phyloP scores from a whole-genome alignment of 441 rosid species.

The Raphanus hybrid region DNA sequence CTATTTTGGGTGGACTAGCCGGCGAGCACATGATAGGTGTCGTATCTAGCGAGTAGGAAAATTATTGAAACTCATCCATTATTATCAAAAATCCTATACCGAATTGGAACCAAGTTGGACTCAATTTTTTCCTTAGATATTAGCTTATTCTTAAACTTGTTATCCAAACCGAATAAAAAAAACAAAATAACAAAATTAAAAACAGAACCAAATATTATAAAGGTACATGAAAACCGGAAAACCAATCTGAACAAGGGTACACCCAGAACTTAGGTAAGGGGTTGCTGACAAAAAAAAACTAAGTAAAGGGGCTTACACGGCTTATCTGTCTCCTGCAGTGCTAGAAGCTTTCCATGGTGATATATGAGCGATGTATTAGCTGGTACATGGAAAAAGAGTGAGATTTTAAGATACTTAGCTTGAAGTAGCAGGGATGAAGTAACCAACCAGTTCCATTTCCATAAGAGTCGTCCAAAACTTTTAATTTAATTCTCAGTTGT shows the following conservation, averaged over 20 bases:
- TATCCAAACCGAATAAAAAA: background rate
- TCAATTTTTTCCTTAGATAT: background rate
- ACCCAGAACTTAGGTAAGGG: background rate
- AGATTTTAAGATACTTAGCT: background rate
- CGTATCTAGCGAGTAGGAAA: background rate
- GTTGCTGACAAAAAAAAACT: too few species aligned
- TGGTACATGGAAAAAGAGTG: constrained; percentile 44
- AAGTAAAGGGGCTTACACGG: constrained; percentile 65
- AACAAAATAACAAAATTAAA: too few species aligned
- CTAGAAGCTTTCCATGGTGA: constrained; percentile 90
- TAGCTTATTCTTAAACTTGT: background rate
- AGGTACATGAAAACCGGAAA: background rate
- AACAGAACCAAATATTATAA: background rate
- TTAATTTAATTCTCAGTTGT: constrained; percentile 66
- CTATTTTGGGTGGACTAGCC: background rate
- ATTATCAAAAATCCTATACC: background rate
- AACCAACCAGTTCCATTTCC: constrained; percentile 79
- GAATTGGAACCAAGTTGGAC: background rate
- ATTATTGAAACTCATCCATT: background rate
- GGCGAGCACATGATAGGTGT: background rate
- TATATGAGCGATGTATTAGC: constrained; percentile 87
- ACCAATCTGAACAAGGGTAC: background rate
- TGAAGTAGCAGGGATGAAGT: constrained; percentile 25
- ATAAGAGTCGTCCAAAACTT: constrained; percentile 74
- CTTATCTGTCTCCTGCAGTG: constrained; percentile 78